A percentile compares a stretch with the other conserved stretches of the same genome.
Evolutionary conservation across 2,329 filamentous ascomycete species (phyloP).

Genomic region (Bisporella sp.): DNA sequence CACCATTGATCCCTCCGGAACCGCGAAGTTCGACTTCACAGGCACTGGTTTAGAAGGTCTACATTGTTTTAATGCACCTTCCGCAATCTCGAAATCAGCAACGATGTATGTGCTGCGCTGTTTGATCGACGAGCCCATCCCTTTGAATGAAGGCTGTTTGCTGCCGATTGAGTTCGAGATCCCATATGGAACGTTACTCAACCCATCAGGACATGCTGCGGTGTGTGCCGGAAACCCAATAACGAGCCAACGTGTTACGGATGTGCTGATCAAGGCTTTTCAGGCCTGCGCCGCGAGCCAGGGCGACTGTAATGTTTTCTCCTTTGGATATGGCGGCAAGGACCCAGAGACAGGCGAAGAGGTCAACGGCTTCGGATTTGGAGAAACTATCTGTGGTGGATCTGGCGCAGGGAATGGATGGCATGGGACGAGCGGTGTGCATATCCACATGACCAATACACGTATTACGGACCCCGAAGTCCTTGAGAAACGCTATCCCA

Average conservation of each 20-base stretch:
- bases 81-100: slow-evolving; percentile 72
- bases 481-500: slow-evolving; percentile 71
- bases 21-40: slow-evolving; percentile 68
- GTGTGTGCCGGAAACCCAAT: slow-evolving; percentile 78
- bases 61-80: slow-evolving; percentile 69
- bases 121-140: slow-evolving; percentile 72
- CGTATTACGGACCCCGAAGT: slow-evolving; percentile 76
- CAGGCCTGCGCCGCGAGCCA: slow-evolving; percentile 69
- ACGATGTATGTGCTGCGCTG: slow-evolving; percentile 79
- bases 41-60: slow-evolving; percentile 73
- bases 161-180: slow-evolving; percentile 66
- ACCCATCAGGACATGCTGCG: slow-evolving; percentile 66
- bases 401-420: slow-evolving; percentile 59
- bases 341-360: slow-evolving; percentile 41
- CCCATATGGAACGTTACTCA: slow-evolving; percentile 62
- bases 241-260: slow-evolving; percentile 70
- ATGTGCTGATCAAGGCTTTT: slow-evolving; percentile 75
- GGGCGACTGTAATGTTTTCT: slow-evolving; percentile 77
- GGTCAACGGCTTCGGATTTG: slow-evolving; percentile 73
- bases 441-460: slow-evolving; percentile 83
- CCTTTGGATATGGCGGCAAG: slow-evolving; percentile 64
- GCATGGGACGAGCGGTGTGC: slow-evolving; percentile 52
- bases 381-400: slow-evolving; percentile 76
- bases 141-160: slow-evolving; percentile 77
- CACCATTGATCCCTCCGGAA: slow-evolving; percentile 63